phyloP scores from a whole-genome alignment of 768 basidiomycete species.

The Suillus paluster region DNA sequence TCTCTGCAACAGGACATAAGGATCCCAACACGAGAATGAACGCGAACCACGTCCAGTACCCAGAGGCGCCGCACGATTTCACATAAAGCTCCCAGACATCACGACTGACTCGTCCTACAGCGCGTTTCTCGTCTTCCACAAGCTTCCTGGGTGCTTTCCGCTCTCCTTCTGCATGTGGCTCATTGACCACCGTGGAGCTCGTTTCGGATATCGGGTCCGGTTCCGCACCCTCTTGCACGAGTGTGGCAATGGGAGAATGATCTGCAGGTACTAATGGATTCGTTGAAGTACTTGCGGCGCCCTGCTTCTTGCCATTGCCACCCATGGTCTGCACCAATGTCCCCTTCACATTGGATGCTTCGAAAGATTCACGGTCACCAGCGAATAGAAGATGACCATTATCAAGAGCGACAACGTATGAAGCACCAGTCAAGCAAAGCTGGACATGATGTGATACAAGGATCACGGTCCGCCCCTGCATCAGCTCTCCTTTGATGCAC shows the following conservation, averaged over 20 bases:
- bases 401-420: slow-evolving; percentile 82
- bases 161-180: slow-evolving; percentile 40
- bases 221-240: slow-evolving; percentile 17
- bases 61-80: slow-evolving; percentile 49
- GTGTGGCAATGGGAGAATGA: slow-evolving; percentile 25
- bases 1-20: slow-evolving; percentile 69
- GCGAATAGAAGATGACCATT: slow-evolving; percentile 70
- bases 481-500: slow-evolving; percentile 79
- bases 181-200: slow-evolving; percentile 46
- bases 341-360: slow-evolving; percentile 65
- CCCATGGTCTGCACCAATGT: slow-evolving; percentile 65
- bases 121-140: slow-evolving; percentile 83
- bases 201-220: slow-evolving; percentile 41
- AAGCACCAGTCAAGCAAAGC: slow-evolving; percentile 79
- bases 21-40: slow-evolving; percentile 59
- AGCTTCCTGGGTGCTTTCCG: slow-evolving; percentile 74
- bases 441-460: slow-evolving; percentile 96
- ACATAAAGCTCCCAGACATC: slow-evolving; percentile 71
- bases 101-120: slow-evolving; percentile 67
- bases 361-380: slow-evolving; percentile 68
- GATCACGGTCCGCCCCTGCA: slow-evolving; percentile 80
- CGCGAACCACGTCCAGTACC: slow-evolving; percentile 63
- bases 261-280: slow-evolving; percentile 8
- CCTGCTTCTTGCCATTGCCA: slow-evolving; percentile 46
- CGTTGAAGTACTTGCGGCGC: slow-evolving; percentile 29